Percentiles rank a stretch among this genome's conserved stretches.
Conservation (phyloP, 1,284 basidiomycete species). For the Leccinum fallax region DNA sequence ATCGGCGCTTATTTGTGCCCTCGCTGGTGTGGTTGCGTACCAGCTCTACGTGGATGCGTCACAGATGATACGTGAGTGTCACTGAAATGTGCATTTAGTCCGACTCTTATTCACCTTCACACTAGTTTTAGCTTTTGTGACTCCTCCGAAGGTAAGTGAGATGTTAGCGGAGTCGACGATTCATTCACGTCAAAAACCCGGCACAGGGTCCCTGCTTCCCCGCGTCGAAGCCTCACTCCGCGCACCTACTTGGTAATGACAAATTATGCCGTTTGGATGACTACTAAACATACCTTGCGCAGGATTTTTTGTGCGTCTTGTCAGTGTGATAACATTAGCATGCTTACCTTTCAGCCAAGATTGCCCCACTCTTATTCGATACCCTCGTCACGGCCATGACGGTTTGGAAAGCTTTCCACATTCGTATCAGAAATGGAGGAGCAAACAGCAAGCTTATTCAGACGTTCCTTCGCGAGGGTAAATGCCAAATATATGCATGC, state of each 20-base stretch:
- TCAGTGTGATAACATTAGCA: not conserved
- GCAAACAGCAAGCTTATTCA: conserved; percentile 76
- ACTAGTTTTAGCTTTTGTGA: conserved; percentile 69
- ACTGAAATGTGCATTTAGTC: not conserved
- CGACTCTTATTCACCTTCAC: conserved; percentile 13
- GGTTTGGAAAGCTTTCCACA: conserved; percentile 69
- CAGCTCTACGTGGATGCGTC: conserved; percentile 77
- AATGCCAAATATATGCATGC: conserved; percentile 14
- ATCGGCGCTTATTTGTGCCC: conserved; percentile 57
- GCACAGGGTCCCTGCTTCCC: conserved; percentile 71
- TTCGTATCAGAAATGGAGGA: conserved; percentile 72
- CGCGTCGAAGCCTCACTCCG: conserved; percentile 74
- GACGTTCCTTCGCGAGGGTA: conserved; percentile 79
- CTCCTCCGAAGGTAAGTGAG: conserved; percentile 56
- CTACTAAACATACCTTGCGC: conserved; percentile 15
- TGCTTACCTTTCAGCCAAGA: conserved; percentile 42
- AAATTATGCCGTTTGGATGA: conserved; percentile 6
- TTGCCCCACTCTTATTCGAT: conserved; percentile 77
- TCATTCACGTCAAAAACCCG: conserved; percentile 18
- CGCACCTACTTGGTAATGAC: conserved; percentile 66
- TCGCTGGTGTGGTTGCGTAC: conserved; percentile 72
- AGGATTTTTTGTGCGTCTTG: conserved; percentile 69
- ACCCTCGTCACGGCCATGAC: conserved; percentile 79
- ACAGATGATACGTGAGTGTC: conserved; percentile 67
- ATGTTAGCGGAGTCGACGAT: not conserved